Evolutionary conservation across 345 rosid species (phyloP).

Genomic region (Theobroma cacao): DNA sequence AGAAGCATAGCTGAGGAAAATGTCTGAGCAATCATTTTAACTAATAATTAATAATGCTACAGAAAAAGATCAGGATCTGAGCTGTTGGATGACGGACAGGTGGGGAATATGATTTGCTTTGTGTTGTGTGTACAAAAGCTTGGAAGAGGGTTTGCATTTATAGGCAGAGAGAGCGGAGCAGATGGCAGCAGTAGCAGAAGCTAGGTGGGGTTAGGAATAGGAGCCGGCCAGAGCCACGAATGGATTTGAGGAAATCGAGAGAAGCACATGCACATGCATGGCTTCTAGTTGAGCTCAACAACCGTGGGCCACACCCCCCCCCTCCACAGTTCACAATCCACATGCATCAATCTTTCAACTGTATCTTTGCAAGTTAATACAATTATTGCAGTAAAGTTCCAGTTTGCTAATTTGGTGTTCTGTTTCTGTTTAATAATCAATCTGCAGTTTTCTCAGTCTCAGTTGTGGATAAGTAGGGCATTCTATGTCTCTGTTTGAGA

Average conservation of each 20-base stretch:
- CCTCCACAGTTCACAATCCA: background rate
- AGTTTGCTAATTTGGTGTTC: background rate
- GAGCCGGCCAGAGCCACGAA: conserved; percentile 8
- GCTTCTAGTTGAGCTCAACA: conserved; percentile 12
- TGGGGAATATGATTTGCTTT: background rate
- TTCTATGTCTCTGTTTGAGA: too few species aligned
- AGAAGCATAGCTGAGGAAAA: conserved; percentile 7
- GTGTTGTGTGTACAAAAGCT: background rate
- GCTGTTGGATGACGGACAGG: background rate
- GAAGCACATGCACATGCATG: conserved; percentile 18
- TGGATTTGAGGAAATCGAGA: conserved; percentile 7
- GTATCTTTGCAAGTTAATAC: background rate
- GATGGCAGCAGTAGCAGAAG: background rate
- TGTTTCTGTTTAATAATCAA: background rate
- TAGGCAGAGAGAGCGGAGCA: conserved; percentile 12
- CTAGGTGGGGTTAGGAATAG: background rate
- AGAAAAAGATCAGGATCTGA: background rate
- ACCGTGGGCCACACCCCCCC: conserved; percentile 20
- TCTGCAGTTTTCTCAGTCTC: too few species aligned
- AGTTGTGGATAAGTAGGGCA: too few species aligned
- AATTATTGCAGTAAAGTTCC: background rate
- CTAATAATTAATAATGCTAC: background rate
- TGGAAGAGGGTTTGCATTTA: conserved; percentile 15
- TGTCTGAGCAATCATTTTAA: conserved; percentile 25
- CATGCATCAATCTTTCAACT: background rate